Evolutionary conservation across 2,329 filamentous ascomycete genomes (phyloP).

Genomic region (Cercospora nicotianae): DNA sequence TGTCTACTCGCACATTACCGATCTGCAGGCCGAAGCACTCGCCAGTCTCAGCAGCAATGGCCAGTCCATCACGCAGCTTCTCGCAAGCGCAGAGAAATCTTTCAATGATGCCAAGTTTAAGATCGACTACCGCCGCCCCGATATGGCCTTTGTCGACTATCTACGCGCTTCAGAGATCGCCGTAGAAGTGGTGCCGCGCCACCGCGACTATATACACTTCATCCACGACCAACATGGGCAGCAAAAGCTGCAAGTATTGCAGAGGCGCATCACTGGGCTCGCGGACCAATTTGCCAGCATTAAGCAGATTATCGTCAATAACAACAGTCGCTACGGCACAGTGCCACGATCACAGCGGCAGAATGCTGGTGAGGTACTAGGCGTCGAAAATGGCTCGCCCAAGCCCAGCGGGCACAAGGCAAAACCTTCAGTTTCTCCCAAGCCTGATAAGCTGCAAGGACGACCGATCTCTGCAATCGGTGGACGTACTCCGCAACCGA

Average conservation of each 20-base stretch:
- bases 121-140: slow-evolving; percentile 64
- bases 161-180: slow-evolving; percentile 78
- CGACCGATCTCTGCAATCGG: slow-evolving; percentile 51
- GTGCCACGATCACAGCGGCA: slow-evolving; percentile 23
- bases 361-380: background rate
- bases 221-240: slow-evolving; percentile 46
- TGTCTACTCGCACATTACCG: slow-evolving; percentile 43
- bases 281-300: slow-evolving; percentile 49
- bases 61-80: slow-evolving; percentile 37
- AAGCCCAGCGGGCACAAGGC: slow-evolving; percentile 24
- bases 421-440: slow-evolving; percentile 50
- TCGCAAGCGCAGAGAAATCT: slow-evolving; percentile 44
- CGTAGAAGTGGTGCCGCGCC: slow-evolving; percentile 71
- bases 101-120: slow-evolving; percentile 57
- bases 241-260: slow-evolving; percentile 50
- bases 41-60: slow-evolving; percentile 34
- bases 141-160: slow-evolving; percentile 79
- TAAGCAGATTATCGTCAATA: slow-evolving; percentile 53
- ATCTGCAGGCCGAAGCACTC: slow-evolving; percentile 45
- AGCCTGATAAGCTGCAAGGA: slow-evolving; percentile 66
- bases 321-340: slow-evolving; percentile 58
- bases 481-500: slow-evolving; percentile 35
- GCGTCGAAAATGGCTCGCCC: background rate
- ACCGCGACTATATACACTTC: slow-evolving; percentile 71
- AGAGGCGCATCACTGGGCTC: slow-evolving; percentile 32